These are phyloP conservation scores for Pseudodiploospora longispora DNA, from an alignment of 2,329 filamentous ascomycete genomes.

Conservation along the genomic window DNA sequence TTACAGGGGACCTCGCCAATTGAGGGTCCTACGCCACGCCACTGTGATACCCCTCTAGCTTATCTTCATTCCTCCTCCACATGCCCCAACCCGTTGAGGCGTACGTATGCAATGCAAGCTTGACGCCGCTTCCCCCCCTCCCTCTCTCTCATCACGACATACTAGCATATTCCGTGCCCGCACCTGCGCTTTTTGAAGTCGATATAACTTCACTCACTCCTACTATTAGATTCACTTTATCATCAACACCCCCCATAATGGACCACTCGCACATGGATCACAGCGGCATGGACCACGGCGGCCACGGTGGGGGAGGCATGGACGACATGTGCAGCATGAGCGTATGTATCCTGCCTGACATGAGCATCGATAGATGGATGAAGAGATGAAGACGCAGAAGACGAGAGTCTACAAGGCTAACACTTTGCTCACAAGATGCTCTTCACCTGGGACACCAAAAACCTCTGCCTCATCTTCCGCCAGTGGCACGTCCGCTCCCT, in stretches of 20 bases:
- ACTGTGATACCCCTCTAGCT: not conserved
- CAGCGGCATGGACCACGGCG: slow-evolving; percentile 32
- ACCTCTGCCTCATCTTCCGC: slow-evolving; percentile 93
- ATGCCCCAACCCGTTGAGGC: not conserved
- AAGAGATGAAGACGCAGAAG: too few species aligned
- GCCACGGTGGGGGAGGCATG: slow-evolving; percentile 40
- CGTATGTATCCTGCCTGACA: slow-evolving; percentile 35
- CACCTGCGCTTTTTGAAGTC: slow-evolving; percentile 1
- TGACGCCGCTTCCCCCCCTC: not conserved
- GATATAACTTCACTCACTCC: not conserved
- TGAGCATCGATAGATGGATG: not conserved
- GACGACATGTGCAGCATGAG: slow-evolving; percentile 80
- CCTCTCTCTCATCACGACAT: not conserved
- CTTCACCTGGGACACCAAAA: slow-evolving; percentile 89
- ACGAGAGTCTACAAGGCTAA: slow-evolving; percentile 10
- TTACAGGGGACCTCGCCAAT: too few species aligned
- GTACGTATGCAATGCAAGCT: not conserved
- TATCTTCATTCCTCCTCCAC: not conserved
- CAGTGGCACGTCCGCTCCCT: slow-evolving; percentile 79
- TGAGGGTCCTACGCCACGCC: not conserved
- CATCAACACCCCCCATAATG: slow-evolving; percentile 2
- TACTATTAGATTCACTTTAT: not conserved
- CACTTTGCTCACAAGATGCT: slow-evolving; percentile 61
- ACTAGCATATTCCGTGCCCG: not conserved
- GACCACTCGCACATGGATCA: slow-evolving; percentile 30